A percentile compares a stretch with the other conserved stretches of the same genome.
Conservation (phyloP, 768 basidiomycete species). For the Trametes elegans region DNA sequence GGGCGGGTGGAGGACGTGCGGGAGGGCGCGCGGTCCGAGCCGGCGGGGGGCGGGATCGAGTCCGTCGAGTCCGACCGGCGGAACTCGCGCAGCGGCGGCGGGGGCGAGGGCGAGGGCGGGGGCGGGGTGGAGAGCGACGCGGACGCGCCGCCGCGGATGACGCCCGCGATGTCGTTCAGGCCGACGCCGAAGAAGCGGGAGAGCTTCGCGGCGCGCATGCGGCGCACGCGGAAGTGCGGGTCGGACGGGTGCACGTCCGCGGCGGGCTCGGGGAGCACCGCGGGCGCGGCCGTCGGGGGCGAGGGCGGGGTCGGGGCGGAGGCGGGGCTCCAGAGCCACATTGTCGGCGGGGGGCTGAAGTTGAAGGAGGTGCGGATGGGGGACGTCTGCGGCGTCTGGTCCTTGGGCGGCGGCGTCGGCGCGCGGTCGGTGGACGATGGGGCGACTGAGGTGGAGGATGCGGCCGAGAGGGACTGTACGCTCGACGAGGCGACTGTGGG, state of each 20-base stretch:
- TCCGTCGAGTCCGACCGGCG: constrained; percentile 35
- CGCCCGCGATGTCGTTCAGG: constrained; percentile 41
- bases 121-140: background rate
- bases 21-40: background rate
- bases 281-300: background rate
- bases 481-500: constrained; percentile 4
- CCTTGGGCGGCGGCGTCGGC: background rate
- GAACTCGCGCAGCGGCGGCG: constrained; percentile 4
- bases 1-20: background rate
- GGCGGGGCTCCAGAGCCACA: constrained; percentile 5
- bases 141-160: constrained; percentile 22
- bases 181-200: constrained; percentile 57
- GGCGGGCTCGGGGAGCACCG: constrained; percentile 5
- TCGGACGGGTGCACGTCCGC: constrained; percentile 5
- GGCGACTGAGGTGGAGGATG: constrained; percentile 4
- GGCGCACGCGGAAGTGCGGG: constrained; percentile 31
- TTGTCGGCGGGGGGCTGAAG: constrained; percentile 4
- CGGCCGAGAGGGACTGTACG: constrained; percentile 8
- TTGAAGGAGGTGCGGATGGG: constrained; percentile 11
- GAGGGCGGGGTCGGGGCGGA: constrained; percentile 12
- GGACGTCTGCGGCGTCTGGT: background rate
- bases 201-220: constrained; percentile 52
- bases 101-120: background rate
- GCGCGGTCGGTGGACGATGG: background rate
- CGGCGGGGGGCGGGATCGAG: constrained; percentile 16